Evolutionary conservation across 805 yeast species (phyloP), one percentile per base, ranked within the genome.

Genomic region (Priceomyces fermenticarens): DNA sequence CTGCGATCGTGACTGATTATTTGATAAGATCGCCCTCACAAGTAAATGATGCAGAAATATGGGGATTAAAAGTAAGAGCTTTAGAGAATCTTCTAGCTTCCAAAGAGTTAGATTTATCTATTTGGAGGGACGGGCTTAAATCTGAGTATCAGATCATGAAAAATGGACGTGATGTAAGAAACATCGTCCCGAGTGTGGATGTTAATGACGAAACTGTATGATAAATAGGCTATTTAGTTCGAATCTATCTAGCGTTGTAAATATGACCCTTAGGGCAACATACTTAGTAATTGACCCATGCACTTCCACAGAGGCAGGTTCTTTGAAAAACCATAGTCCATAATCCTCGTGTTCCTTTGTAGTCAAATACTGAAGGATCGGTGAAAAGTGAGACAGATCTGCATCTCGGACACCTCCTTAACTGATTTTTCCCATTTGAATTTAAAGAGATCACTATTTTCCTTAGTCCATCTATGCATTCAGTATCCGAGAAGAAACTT

Each of bases 291-390:
- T 73, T 74, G 2, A 79, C 80, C 91, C 91, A 85, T 3, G 81
- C 73, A 30, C 87, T 85, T 0, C 93, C 93, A 59, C 95, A 86
- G 28, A 85, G 65, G 60, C 95, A 86, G 17, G 78, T 78, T 45
- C 89, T 67, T 49, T 83, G 89, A 56, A 80, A 82, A 1, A 83
- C 81, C 63, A 79, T 67, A 0, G 84, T 75, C 85, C 88, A 76
- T 41, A 60, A 53, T 8, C 66, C 72, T 27, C 67, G 46, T 40
- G 68, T 40, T 45, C 52, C 45, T 28, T 57, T 47, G 11, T 55
- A 40, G 12, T 64, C 66, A 44, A 67, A 73, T 4, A 67, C 64
- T 25, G 59, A 40, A 34, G 74, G 63, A 47, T 71, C 76, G 8
- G 59, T 51, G 2, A 64, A 59, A 13, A 67, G 58, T 0, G 82